These are phyloP conservation scores for Bocquillonia castaneifolia DNA, from an alignment of 441 rosid species.

Conservation along the genomic window DNA sequence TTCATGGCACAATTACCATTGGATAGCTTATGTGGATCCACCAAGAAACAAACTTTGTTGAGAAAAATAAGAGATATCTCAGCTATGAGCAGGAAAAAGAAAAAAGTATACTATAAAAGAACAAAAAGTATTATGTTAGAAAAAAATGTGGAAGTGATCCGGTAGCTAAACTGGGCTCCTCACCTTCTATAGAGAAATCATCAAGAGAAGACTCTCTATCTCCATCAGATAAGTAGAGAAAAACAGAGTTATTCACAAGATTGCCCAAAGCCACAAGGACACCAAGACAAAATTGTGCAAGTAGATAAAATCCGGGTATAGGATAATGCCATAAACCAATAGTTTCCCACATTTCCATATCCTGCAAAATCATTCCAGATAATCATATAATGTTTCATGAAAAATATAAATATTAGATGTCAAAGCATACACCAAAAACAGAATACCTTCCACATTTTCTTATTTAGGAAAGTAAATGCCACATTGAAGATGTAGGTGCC, in stretches of 20 bases:
- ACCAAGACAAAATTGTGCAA: conserved; percentile 97
- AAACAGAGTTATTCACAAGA: conserved; percentile 93
- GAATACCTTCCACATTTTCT: conserved; percentile 76
- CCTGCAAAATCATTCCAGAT: conserved; percentile 47
- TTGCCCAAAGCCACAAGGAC: conserved; percentile 91
- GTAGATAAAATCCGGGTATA: conserved; percentile 89
- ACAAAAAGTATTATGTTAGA: not conserved
- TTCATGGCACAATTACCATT: not conserved
- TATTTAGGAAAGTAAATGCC: conserved; percentile 70
- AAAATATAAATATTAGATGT: not conserved
- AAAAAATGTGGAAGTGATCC: not conserved
- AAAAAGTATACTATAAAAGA: not conserved
- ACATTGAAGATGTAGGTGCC: conserved; percentile 95
- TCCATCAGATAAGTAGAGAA: conserved; percentile 74
- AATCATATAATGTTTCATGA: conserved; percentile 9
- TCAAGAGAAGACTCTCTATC: conserved; percentile 48
- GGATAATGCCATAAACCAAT: conserved; percentile 98
- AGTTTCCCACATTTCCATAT: conserved; percentile 94
- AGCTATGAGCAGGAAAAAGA: no score
- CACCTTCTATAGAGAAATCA: conserved; percentile 63
- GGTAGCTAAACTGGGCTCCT: conserved; percentile 1
- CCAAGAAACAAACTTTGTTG: no score
- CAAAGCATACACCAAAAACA: conserved; percentile 13
- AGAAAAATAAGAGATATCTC: no score
- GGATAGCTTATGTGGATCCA: no score